These are phyloP conservation scores for Quercus agrifolia DNA, from an alignment of 306 rosid genomes.

Conservation along the genomic window DNA sequence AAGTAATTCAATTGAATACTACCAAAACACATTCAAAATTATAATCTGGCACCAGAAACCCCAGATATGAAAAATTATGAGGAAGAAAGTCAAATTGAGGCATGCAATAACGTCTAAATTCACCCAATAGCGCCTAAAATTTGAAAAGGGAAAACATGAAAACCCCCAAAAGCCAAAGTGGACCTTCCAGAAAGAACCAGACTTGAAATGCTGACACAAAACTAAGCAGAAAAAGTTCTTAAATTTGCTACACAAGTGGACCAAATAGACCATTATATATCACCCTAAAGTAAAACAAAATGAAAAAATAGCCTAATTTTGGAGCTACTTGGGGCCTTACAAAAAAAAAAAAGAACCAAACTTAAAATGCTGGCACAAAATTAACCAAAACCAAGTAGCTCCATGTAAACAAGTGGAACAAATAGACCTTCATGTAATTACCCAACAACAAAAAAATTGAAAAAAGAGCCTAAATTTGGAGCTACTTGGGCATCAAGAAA, in stretches of 20 bases:
- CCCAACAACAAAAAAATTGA: background rate
- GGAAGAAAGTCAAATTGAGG: background rate
- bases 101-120: background rate
- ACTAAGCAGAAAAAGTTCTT: background rate
- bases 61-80: background rate
- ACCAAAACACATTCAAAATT: background rate
- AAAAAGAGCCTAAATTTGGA: background rate
- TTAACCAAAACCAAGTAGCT: background rate
- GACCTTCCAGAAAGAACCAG: background rate
- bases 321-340: no score
- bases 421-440: background rate
- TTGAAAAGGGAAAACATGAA: background rate
- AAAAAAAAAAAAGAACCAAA: background rate
- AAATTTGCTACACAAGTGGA: background rate
- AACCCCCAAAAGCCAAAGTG: background rate
- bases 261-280: background rate
- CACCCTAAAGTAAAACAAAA: background rate
- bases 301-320: background rate
- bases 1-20: background rate
- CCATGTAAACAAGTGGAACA: background rate
- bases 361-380: background rate
- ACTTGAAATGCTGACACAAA: background rate
- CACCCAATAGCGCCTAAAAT: background rate
- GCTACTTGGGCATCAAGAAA: slow-evolving; percentile 1
- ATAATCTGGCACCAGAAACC: background rate